phyloP scores from a whole-genome alignment of 192 early-diverging fungal species.

The Chytriomyces sp. region DNA sequence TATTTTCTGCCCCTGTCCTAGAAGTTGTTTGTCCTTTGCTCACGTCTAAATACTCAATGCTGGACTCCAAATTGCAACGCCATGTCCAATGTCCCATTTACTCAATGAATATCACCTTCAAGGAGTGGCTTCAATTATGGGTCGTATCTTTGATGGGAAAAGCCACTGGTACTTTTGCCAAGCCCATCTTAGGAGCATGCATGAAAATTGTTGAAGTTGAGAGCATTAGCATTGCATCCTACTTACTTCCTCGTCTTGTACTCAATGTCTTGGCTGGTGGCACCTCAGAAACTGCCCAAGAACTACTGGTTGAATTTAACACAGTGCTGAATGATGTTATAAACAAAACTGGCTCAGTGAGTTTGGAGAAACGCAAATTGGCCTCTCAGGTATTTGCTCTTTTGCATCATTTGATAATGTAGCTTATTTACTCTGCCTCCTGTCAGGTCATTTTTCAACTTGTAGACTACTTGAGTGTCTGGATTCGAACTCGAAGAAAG shows the following conservation, averaged over 20 bases:
- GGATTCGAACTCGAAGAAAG: slow-evolving; percentile 38
- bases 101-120: slow-evolving; percentile 22
- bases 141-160: slow-evolving; percentile 48
- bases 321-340: slow-evolving; percentile 41
- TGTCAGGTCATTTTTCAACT: slow-evolving; percentile 46
- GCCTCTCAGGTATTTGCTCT: slow-evolving; percentile 43
- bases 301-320: slow-evolving; percentile 47
- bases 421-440: not conserved
- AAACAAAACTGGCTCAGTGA: not conserved
- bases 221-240: slow-evolving; percentile 44
- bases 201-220: slow-evolving; percentile 41
- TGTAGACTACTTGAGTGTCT: slow-evolving; percentile 58
- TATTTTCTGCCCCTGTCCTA: slow-evolving; percentile 41
- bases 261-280: slow-evolving; percentile 51
- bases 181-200: slow-evolving; percentile 41
- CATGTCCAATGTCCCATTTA: slow-evolving; percentile 48
- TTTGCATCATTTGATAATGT: not conserved
- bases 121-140: slow-evolving; percentile 53
- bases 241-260: slow-evolving; percentile 58
- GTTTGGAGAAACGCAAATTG: slow-evolving; percentile 41
- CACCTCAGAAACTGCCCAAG: slow-evolving; percentile 7
- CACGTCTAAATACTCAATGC: slow-evolving; percentile 42
- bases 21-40: slow-evolving; percentile 50
- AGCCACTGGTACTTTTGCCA: slow-evolving; percentile 32
- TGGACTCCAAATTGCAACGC: slow-evolving; percentile 1